A percentile compares a stretch with the other conserved stretches of the same genome.
Conservation (phyloP, 192 early-diverging fungal genomes). For the Coemansia sp. region DNA sequence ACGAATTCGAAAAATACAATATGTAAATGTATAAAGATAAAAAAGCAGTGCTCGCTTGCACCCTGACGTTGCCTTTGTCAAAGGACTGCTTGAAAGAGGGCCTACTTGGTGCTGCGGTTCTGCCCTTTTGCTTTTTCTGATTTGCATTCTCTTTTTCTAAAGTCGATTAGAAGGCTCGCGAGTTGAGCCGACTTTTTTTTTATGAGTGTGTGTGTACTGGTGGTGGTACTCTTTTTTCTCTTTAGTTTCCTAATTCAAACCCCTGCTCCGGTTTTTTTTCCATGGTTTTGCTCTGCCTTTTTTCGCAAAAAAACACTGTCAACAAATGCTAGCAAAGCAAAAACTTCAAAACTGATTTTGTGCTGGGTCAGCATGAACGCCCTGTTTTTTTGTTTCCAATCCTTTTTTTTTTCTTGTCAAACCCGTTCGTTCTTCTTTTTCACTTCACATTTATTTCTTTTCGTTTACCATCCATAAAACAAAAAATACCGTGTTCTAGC, state of each 20-base stretch:
- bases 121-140: background rate
- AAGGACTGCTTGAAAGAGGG: too few relatives aligned
- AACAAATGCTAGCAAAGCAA: background rate
- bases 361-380: background rate
- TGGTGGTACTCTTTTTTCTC: background rate
- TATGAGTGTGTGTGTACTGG: too few relatives aligned
- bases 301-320: background rate
- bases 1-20: background rate
- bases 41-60: too few relatives aligned
- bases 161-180: background rate
- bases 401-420: constrained; percentile 12
- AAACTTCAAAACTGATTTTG: background rate
- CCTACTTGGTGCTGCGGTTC: background rate
- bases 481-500: constrained; percentile 8
- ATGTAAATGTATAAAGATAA: background rate
- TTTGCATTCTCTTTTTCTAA: background rate
- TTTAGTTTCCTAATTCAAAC: background rate
- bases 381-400: background rate
- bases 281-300: constrained; percentile 3
- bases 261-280: constrained; percentile 11
- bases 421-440: constrained; percentile 6
- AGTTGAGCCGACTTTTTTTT: background rate
- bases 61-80: too few relatives aligned
- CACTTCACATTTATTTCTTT: constrained; percentile 5
- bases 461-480: background rate